Base-by-base conservation (phyloP, 106 monocot genomes). In the Vanilla planifolia region DNA sequence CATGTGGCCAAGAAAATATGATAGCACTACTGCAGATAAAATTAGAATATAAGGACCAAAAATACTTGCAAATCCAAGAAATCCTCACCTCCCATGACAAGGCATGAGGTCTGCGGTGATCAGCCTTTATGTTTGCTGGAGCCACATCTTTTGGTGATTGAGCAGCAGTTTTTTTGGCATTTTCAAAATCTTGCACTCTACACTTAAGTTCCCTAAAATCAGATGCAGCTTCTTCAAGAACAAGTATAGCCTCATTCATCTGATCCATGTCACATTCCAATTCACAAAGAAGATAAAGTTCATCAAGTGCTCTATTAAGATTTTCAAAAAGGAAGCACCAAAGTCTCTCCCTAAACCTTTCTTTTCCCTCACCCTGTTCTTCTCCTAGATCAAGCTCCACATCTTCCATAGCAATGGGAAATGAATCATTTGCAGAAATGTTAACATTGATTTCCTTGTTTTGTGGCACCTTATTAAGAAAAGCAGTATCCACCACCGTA, bases 261-360 rank as follows among this genome's bases (percentile, higher is more conserved):
- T 95, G 95, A 51, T 86, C 84, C 73, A 83, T 74, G 56, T 95
- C 95, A 60, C 90, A 95, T 74, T 95, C 95, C 59, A 90, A 66
- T 64, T 95, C 95, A 84, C 95, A 95, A 15, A 90, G 79, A 56
- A 95, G 95, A 70, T 95, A 95, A 43, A 95, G 89, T 81, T 95
- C 95, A 67, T 95, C 95, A 61, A 90, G 75, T 58, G 95, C 86
- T 65, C 95, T 80, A 72, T 90, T 95, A 6, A 95, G 62, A 74
- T 90, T 95, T 69, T 95, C 95, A 79, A 95, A 95, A 59, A 95
- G 86, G 64, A 90, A 95, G 64, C 90, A 84, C 95, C 95, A 95
- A 42, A 95, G 83, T 62, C 95, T 95, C 68, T 95, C 79, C 61
- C 95, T 75, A 55, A 95, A 95, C 52, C 95, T 90, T 86, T 95